phyloP scores from a whole-genome alignment of 169 alveolate species.

The Plasmodium knowlesi region DNA sequence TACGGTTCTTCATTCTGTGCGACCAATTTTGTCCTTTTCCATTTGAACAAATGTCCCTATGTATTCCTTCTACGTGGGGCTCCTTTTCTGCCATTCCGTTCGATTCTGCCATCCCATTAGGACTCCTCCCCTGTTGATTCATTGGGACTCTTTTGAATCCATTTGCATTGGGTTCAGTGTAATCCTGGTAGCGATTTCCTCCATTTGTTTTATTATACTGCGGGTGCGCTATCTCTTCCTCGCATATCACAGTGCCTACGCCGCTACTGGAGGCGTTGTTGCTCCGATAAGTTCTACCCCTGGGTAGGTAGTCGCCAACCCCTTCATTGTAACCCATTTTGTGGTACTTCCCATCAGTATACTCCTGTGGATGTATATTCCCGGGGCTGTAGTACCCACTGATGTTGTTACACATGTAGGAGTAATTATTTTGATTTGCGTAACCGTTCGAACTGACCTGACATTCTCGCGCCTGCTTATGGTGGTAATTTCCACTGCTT shows the following conservation, averaged over 20 bases:
- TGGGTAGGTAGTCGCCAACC: background rate
- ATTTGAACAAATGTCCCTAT: slow-evolving; percentile 2
- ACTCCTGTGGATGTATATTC: slow-evolving; percentile 4
- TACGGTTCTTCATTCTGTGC: slow-evolving; percentile 5
- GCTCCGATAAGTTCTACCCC: slow-evolving; percentile 22
- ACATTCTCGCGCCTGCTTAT: background rate
- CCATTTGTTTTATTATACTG: background rate
- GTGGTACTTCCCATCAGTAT: slow-evolving; percentile 8
- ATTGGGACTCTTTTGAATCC: background rate
- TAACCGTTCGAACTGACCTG: slow-evolving; percentile 9
- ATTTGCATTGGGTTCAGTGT: background rate
- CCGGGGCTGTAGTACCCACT: slow-evolving; percentile 9
- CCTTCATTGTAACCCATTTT: slow-evolving; percentile 20
- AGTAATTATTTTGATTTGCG: slow-evolving; percentile 14
- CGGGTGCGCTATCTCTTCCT: background rate
- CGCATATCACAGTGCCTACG: background rate
- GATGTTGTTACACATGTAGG: background rate
- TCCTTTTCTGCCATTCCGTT: background rate
- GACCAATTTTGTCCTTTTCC: slow-evolving; percentile 19
- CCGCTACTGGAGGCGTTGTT: background rate
- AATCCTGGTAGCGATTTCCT: background rate
- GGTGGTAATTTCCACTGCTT: slow-evolving; percentile 1
- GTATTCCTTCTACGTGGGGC: background rate
- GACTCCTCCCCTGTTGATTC: background rate
- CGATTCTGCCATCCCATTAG: background rate